Conservation (phyloP, 257 asterid genomes). For the Vinca minor region DNA sequence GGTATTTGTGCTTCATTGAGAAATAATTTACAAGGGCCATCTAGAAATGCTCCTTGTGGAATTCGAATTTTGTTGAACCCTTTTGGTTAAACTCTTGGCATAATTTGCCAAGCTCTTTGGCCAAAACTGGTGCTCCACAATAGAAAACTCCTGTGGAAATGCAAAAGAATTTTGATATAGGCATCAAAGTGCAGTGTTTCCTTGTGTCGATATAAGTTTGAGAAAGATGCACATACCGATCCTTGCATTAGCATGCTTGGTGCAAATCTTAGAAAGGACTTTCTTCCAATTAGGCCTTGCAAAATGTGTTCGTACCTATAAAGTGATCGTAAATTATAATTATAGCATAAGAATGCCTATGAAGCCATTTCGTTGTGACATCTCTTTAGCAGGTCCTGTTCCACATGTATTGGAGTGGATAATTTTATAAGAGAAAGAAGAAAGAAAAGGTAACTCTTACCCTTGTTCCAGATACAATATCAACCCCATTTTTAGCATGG, state of each 20-base stretch:
- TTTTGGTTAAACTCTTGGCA: conserved; percentile 79
- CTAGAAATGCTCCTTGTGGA: conserved; percentile 89
- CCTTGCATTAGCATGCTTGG: conserved; percentile 89
- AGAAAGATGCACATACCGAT: conserved; percentile 43
- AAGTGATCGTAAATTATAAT: conserved; percentile 6
- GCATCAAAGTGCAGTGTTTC: neutral
- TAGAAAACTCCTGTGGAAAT: conserved; percentile 70
- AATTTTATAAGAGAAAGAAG: neutral
- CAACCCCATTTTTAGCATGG: conserved; percentile 64
- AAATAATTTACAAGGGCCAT: conserved; percentile 3
- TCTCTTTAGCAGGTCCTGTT: too few relatives aligned
- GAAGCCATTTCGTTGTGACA: too few relatives aligned
- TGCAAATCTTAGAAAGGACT: conserved; percentile 55
- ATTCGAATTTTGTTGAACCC: conserved; percentile 86
- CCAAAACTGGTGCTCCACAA: conserved; percentile 80
- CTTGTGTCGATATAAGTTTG: neutral
- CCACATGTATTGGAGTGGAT: neutral
- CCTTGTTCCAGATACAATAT: conserved; percentile 55
- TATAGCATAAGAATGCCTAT: neutral
- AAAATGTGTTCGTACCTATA: conserved; percentile 73
- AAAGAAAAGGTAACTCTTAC: conserved; percentile 16
- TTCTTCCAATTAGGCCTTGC: conserved; percentile 71
- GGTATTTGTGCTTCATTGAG: neutral
- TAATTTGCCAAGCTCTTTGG: conserved; percentile 73
- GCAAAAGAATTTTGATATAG: neutral